A percentile compares a stretch with the other conserved stretches of the same genome.
Evolutionary conservation across 2,329 filamentous ascomycete genomes (phyloP).

Genomic region (Laburnicola sp.): DNA sequence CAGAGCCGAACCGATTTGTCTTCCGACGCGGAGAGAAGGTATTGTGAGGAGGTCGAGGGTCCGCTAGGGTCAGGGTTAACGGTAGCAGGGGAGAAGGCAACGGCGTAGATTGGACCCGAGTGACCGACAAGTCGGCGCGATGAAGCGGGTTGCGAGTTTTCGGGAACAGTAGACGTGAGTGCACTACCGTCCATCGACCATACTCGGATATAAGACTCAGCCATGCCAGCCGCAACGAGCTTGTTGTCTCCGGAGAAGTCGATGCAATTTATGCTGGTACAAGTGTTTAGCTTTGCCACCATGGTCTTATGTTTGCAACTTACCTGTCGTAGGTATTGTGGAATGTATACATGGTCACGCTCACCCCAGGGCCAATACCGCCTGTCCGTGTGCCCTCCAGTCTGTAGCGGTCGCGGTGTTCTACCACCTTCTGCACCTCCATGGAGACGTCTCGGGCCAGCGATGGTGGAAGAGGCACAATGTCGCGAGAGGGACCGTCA

Average conservation of each 20-base stretch:
- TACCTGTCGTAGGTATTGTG: slow-evolving; percentile 93
- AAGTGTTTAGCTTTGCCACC: slow-evolving; percentile 22
- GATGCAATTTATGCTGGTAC: slow-evolving; percentile 76
- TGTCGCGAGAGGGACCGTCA: slow-evolving; percentile 75
- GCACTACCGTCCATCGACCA: slow-evolving; percentile 89
- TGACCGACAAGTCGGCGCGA: slow-evolving; percentile 84
- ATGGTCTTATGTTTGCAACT: slow-evolving; percentile 33
- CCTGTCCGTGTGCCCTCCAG: slow-evolving; percentile 78
- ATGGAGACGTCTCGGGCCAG: slow-evolving; percentile 87
- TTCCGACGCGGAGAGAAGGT: slow-evolving; percentile 82
- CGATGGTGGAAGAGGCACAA: slow-evolving; percentile 85
- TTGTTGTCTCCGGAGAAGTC: slow-evolving; percentile 92
- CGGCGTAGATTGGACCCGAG: slow-evolving; percentile 82
- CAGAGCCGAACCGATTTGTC: slow-evolving; percentile 89
- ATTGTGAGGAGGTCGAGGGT: slow-evolving; percentile 66
- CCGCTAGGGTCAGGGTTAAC: slow-evolving; percentile 52
- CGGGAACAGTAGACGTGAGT: slow-evolving; percentile 66
- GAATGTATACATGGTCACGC: slow-evolving; percentile 96
- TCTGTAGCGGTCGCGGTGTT: slow-evolving; percentile 87
- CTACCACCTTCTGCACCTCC: slow-evolving; percentile 91
- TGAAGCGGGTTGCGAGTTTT: slow-evolving; percentile 62
- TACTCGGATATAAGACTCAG: slow-evolving; percentile 92
- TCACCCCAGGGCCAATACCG: slow-evolving; percentile 79
- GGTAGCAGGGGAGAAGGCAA: slow-evolving; percentile 81
- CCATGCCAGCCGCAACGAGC: slow-evolving; percentile 84